Conservation (phyloP, 106 monocot genomes). For the Allium cepa region DNA sequence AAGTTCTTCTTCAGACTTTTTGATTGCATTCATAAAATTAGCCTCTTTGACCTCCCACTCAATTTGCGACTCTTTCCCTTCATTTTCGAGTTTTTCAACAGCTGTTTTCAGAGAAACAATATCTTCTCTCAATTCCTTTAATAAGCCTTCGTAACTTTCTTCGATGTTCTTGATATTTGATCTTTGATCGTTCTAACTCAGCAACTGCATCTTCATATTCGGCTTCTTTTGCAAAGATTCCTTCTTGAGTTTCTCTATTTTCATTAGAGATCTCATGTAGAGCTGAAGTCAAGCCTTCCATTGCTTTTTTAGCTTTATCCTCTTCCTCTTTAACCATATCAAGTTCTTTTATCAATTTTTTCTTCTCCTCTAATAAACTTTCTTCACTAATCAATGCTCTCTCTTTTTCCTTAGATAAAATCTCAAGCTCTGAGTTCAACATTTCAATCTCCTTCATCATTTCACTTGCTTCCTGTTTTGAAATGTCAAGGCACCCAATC, state of each 20-base stretch:
- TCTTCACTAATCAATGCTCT: slow-evolving; percentile 4
- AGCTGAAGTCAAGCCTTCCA: slow-evolving; percentile 52
- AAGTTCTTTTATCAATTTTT: too few species aligned
- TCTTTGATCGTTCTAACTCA: too few species aligned
- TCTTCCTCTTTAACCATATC: slow-evolving; percentile 25
- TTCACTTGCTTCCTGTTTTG: neutral
- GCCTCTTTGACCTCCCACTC: slow-evolving; percentile 14
- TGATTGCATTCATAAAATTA: slow-evolving; percentile 13
- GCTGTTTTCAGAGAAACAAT: too few species aligned
- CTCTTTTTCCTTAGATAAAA: slow-evolving; percentile 1
- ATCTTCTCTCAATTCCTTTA: too few species aligned
- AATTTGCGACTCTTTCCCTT: slow-evolving; percentile 25
- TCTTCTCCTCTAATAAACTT: slow-evolving; percentile 28
- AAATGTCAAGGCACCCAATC: neutral
- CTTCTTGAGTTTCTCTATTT: too few species aligned
- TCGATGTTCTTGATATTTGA: too few species aligned
- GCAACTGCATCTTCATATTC: too few species aligned
- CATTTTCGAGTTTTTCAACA: too few species aligned
- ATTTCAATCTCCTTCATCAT: slow-evolving; percentile 4
- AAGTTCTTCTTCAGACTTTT: slow-evolving; percentile 17
- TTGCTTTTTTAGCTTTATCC: slow-evolving; percentile 33
- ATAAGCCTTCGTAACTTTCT: too few species aligned
- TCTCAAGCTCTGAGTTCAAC: slow-evolving; percentile 17
- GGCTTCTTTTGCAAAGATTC: too few species aligned
- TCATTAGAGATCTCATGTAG: slow-evolving; percentile 35